Conservation (phyloP, 129 eudicot genomes). For the Ambrosia trifida region DNA sequence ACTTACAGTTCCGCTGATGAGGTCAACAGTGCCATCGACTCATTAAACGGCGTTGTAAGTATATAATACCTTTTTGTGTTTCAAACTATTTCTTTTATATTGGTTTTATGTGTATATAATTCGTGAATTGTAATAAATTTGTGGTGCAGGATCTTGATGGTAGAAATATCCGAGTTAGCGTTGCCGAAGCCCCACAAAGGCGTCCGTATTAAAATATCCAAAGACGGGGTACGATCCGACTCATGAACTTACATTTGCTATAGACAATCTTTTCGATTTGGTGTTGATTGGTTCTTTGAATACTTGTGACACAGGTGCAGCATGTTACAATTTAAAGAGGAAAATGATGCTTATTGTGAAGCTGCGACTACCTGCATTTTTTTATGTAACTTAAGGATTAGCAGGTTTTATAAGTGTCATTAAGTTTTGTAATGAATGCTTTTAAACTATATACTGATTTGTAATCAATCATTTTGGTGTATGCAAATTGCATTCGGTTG, state of each 20-base stretch:
- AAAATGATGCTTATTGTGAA: constrained; percentile 32
- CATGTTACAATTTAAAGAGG: constrained; percentile 19
- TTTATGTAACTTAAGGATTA: constrained; percentile 30
- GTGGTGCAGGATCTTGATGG: constrained; percentile 79
- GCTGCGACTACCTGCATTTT: constrained; percentile 27
- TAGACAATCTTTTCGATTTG: background rate
- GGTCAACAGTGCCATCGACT: constrained; percentile 73
- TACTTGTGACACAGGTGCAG: constrained; percentile 22
- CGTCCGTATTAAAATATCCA: constrained; percentile 46
- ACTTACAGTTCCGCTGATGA: constrained; percentile 75
- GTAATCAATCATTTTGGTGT: constrained; percentile 33
- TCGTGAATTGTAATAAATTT: background rate
- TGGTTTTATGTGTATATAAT: background rate
- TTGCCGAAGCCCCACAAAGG: constrained; percentile 72
- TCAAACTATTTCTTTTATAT: background rate
- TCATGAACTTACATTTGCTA: background rate
- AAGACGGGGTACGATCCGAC: background rate
- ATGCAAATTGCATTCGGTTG: constrained; percentile 24
- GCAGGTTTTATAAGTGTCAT: constrained; percentile 31
- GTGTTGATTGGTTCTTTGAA: background rate
- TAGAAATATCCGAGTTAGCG: constrained; percentile 76
- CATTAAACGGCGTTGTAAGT: constrained; percentile 85
- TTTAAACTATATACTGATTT: constrained; percentile 37
- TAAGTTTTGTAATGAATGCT: constrained; percentile 49
- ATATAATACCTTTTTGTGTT: background rate